A percentile compares a stretch with the other conserved stretches of the same genome.
Conservation (phyloP, 2,329 filamentous ascomycete genomes). For the Xylariaceae sp. region DNA sequence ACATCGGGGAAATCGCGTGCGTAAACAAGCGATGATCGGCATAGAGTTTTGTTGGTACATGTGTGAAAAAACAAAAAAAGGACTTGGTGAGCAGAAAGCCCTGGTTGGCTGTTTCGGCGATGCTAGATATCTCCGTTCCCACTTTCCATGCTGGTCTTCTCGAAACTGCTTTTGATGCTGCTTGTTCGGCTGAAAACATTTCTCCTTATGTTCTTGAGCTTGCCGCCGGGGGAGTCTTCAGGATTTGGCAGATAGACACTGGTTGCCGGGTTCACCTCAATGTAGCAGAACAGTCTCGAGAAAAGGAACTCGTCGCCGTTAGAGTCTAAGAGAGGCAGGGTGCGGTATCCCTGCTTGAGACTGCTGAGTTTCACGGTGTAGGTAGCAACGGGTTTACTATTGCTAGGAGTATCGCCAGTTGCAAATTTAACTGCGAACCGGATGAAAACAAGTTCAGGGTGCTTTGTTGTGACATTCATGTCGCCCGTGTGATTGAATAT, state of each 20-base stretch:
- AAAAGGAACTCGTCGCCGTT: slow-evolving; percentile 92
- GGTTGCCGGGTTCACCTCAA: slow-evolving; percentile 61
- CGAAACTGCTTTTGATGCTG: slow-evolving; percentile 47
- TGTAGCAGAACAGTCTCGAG: slow-evolving; percentile 87
- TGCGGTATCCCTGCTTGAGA: slow-evolving; percentile 87
- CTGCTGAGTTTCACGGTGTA: slow-evolving; percentile 91
- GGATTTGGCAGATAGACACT: slow-evolving; percentile 53
- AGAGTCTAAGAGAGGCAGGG: slow-evolving; percentile 81
- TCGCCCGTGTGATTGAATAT: slow-evolving; percentile 76
- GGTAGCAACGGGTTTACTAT: slow-evolving; percentile 66
- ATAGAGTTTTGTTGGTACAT: no score
- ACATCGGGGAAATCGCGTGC: no score
- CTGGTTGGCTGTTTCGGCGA: no score
- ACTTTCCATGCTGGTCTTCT: slow-evolving; percentile 44
- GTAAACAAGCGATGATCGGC: no score
- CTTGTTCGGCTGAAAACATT: slow-evolving; percentile 54
- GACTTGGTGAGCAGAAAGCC: no score
- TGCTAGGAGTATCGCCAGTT: slow-evolving; percentile 64
- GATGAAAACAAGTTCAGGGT: slow-evolving; percentile 88
- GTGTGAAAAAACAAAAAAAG: no score
- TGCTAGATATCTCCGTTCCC: slow-evolving; percentile 26
- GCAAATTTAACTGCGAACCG: slow-evolving; percentile 90
- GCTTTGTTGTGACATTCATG: slow-evolving; percentile 86
- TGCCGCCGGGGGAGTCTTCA: slow-evolving; percentile 43
- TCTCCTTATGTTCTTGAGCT: slow-evolving; percentile 53